Evolutionary conservation across 2,329 filamentous ascomycete genomes (phyloP).

Genomic region (Colletotrichum sp.): DNA sequence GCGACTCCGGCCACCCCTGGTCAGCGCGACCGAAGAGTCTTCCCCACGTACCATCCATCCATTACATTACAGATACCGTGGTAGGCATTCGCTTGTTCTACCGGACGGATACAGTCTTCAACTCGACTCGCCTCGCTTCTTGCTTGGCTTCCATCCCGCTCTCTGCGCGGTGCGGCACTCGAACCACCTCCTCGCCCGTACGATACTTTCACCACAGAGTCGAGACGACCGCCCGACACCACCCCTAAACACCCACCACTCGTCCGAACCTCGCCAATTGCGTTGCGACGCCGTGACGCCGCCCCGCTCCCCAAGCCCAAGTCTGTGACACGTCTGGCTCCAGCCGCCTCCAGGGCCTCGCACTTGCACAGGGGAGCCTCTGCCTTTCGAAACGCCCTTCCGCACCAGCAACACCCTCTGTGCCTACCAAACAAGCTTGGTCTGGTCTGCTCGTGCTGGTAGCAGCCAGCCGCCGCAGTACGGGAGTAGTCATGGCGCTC

Average conservation of each 20-base stretch:
- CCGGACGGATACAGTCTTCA: not conserved
- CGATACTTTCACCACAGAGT: not conserved
- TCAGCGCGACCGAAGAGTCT: not conserved
- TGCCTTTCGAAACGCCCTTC: conserved; percentile 10
- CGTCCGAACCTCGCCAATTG: conserved; percentile 22
- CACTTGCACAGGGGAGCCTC: not conserved
- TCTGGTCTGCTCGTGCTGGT: not conserved
- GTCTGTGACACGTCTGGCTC: conserved; percentile 21
- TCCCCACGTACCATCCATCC: not conserved
- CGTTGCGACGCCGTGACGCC: conserved; percentile 11
- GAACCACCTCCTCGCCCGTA: not conserved
- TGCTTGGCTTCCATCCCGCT: not conserved
- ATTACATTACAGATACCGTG: not conserved
- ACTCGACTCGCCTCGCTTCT: not conserved
- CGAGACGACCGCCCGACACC: not conserved
- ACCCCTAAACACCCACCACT: not conserved
- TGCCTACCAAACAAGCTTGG: not conserved
- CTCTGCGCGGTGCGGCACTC: not conserved
- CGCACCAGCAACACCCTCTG: not conserved
- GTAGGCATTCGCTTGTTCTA: conserved; percentile 21
- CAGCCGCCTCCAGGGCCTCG: not conserved
- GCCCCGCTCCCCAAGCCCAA: conserved; percentile 13
- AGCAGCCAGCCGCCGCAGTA: not conserved
- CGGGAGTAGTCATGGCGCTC: conserved; percentile 9
- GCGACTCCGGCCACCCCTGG: not conserved